Evolutionary conservation across 768 basidiomycete species (phyloP).

Genomic region (Kwoniella dendrophila): DNA sequence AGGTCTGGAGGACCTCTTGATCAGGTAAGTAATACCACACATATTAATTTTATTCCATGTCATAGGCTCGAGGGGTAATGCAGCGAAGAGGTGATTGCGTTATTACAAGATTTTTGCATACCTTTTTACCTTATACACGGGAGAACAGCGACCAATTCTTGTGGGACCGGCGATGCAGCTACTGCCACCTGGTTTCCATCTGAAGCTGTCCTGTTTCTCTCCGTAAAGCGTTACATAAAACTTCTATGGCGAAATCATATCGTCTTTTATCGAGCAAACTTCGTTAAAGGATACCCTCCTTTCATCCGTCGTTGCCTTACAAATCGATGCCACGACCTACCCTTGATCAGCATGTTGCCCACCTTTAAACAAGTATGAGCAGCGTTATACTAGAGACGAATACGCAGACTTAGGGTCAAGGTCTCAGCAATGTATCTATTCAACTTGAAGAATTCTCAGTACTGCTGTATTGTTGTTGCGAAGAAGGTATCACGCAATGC

Average conservation of each 20-base stretch:
- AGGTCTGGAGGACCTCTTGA: slow-evolving; percentile 39
- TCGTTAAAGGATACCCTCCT: neutral
- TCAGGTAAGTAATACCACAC: slow-evolving; percentile 39
- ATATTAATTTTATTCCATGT: neutral
- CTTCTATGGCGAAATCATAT: neutral
- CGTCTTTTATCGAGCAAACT: neutral
- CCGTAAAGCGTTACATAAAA: neutral
- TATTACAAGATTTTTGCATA: neutral
- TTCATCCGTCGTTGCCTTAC: neutral
- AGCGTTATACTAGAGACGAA: too few relatives aligned
- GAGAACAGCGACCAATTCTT: too few relatives aligned
- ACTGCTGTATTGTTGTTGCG: neutral
- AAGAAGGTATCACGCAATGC: slow-evolving; percentile 1
- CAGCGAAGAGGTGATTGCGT: neutral
- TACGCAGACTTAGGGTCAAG: too few relatives aligned
- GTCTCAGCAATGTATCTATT: too few relatives aligned
- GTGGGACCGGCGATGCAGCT: slow-evolving; percentile 18
- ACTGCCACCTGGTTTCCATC: slow-evolving; percentile 12
- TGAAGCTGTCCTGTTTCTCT: neutral
- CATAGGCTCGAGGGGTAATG: slow-evolving; percentile 16
- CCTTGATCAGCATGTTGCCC: too few relatives aligned
- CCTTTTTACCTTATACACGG: neutral
- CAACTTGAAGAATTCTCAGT: too few relatives aligned
- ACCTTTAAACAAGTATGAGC: too few relatives aligned
- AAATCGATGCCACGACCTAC: too few relatives aligned